Evolutionary conservation across 495 filamentous ascomycete genomes (phyloP).

Genomic region (Tuber umbilicatum): DNA sequence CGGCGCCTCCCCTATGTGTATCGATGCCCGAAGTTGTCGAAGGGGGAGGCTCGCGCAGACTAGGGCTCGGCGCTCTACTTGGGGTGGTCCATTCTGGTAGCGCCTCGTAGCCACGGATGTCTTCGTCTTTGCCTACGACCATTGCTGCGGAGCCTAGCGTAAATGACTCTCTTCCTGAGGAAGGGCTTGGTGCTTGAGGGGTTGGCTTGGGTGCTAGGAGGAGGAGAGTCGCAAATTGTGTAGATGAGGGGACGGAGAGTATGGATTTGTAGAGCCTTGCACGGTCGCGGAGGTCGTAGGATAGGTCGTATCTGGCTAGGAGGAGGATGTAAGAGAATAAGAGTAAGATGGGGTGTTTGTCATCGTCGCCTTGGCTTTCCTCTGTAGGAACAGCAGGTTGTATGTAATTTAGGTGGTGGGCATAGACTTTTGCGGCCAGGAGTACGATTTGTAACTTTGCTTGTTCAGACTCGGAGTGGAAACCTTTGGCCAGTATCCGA

Average conservation of each 20-base stretch:
- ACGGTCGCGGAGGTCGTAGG: constrained; percentile 89
- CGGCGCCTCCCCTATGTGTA: constrained; percentile 38
- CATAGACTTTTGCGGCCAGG: constrained; percentile 87
- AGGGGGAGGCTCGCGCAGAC: constrained; percentile 51
- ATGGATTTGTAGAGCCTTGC: constrained; percentile 79
- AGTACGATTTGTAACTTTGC: constrained; percentile 88
- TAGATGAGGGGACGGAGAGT: constrained; percentile 62
- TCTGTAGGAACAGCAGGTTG: constrained; percentile 18
- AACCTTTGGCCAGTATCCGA: constrained; percentile 78
- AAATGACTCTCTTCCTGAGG: constrained; percentile 66
- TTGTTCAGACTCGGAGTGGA: constrained; percentile 71
- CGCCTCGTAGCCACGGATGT: constrained; percentile 64
- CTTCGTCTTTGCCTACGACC: constrained; percentile 68
- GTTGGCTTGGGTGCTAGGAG: constrained; percentile 91
- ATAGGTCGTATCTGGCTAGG: constrained; percentile 82
- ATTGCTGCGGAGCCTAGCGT: constrained; percentile 77
- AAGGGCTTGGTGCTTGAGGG: constrained; percentile 77
- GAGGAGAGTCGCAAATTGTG: constrained; percentile 80
- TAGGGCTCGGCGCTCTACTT: constrained; percentile 71
- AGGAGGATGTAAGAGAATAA: constrained; percentile 81
- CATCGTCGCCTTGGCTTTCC: constrained; percentile 16
- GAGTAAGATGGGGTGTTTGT: constrained; percentile 59
- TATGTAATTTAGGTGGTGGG: constrained; percentile 68
- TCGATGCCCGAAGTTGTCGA: constrained; percentile 40
- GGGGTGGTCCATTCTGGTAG: constrained; percentile 77